phyloP scores from a whole-genome alignment of 352 stramenopile species.

The Phytophthora tentaculata region DNA sequence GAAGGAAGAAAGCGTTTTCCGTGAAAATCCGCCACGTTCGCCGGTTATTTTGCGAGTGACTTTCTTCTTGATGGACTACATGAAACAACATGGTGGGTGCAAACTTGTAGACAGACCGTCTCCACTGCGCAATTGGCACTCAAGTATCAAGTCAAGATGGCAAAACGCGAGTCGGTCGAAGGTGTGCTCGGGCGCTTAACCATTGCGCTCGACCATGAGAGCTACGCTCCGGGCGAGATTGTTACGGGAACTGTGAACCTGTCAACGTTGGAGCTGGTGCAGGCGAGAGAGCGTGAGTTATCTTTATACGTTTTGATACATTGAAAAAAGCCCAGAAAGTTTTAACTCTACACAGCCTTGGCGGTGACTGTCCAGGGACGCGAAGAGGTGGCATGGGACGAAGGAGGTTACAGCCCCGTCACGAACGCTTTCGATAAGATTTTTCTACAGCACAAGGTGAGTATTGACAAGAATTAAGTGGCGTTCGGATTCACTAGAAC shows the following conservation, averaged over 20 bases:
- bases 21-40: slow-evolving; percentile 22
- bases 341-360: slow-evolving; percentile 22
- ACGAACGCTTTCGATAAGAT: slow-evolving; percentile 39
- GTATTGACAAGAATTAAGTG: neutral
- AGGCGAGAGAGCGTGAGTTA: slow-evolving; percentile 38
- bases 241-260: slow-evolving; percentile 32
- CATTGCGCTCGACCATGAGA: slow-evolving; percentile 33
- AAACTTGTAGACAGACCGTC: slow-evolving; percentile 8
- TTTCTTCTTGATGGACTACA: slow-evolving; percentile 1
- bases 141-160: too few species aligned
- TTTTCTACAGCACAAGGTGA: slow-evolving; percentile 42
- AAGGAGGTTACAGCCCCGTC: slow-evolving; percentile 36
- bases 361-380: slow-evolving; percentile 33
- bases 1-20: slow-evolving; percentile 26
- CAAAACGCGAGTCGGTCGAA: slow-evolving; percentile 34
- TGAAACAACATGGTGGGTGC: slow-evolving; percentile 7
- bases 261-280: slow-evolving; percentile 30
- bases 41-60: slow-evolving; percentile 33
- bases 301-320: slow-evolving; percentile 3
- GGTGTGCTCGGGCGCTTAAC: slow-evolving; percentile 34
- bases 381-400: slow-evolving; percentile 39
- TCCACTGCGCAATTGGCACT: slow-evolving; percentile 27
- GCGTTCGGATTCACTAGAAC: neutral
- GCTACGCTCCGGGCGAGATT: slow-evolving; percentile 38
- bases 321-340: neutral